Percentiles rank a stretch among this genome's conserved stretches.
Evolutionary conservation across 2,329 filamentous ascomycete genomes (phyloP).

Genomic region (Ophiosphaerella korrae): DNA sequence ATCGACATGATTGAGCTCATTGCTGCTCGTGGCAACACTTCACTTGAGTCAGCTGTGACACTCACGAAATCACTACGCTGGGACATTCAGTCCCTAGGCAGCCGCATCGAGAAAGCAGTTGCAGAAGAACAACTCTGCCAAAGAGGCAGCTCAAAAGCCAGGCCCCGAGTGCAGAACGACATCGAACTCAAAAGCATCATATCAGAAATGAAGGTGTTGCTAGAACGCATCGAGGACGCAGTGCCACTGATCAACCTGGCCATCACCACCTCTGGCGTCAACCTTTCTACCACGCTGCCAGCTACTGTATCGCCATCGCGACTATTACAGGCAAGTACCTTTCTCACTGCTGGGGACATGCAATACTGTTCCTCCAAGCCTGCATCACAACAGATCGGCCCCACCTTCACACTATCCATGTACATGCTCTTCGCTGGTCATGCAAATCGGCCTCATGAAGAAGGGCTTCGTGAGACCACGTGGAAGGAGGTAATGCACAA

Average conservation of each 20-base stretch:
- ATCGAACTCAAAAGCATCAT: constrained; percentile 73
- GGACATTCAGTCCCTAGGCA: constrained; percentile 81
- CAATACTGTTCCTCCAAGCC: constrained; percentile 72
- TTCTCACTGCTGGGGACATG: constrained; percentile 84
- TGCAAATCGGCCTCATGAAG: constrained; percentile 60
- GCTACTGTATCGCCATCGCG: constrained; percentile 87
- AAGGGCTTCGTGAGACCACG: constrained; percentile 68
- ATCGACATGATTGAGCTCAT: constrained; percentile 93
- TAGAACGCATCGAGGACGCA: constrained; percentile 83
- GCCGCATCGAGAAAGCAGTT: constrained; percentile 73
- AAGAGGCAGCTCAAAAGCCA: constrained; percentile 52
- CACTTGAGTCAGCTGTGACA: constrained; percentile 81
- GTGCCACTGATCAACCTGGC: constrained; percentile 91
- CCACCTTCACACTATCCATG: constrained; percentile 81
- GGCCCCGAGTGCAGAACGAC: constrained; percentile 62
- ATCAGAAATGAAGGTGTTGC: constrained; percentile 73
- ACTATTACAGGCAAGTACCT: constrained; percentile 88
- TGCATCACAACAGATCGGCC: constrained; percentile 78
- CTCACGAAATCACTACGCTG: constrained; percentile 82
- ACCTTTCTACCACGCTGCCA: constrained; percentile 77
- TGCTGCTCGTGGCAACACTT: constrained; percentile 75
- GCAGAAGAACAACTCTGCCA: constrained; percentile 62
- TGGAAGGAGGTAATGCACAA: constrained; percentile 99
- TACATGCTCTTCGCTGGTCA: constrained; percentile 96
- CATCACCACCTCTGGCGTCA: constrained; percentile 91